Conservation (phyloP, 2,329 filamentous ascomycete species). For the Aspergillus persii region DNA sequence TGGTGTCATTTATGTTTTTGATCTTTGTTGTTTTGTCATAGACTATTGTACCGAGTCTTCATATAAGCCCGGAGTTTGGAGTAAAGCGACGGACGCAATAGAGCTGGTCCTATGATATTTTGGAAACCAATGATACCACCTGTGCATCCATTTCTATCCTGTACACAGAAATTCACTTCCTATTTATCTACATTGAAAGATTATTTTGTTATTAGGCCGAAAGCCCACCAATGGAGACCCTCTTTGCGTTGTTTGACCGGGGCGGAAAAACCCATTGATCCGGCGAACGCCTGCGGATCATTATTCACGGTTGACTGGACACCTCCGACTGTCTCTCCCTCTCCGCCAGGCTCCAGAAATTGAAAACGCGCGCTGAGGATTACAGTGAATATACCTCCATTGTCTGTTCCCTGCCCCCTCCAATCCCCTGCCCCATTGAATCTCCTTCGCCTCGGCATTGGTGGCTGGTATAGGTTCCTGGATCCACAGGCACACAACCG, state of each 20-base stretch:
- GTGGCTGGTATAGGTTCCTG: not conserved
- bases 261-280: not conserved
- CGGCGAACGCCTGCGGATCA: not conserved
- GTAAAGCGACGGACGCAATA: not conserved
- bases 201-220: too few species aligned
- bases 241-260: not conserved
- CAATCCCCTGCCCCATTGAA: not conserved
- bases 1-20: not conserved
- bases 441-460: not conserved
- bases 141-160: not conserved
- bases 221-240: not conserved
- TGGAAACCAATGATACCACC: slow-evolving; percentile 14
- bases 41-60: slow-evolving; percentile 2
- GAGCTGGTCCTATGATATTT: not conserved
- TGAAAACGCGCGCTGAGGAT: not conserved
- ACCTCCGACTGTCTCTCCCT: not conserved
- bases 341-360: not conserved
- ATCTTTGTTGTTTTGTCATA: not conserved
- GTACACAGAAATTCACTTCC: not conserved
- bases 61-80: slow-evolving; percentile 11
- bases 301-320: not conserved
- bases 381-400: not conserved
- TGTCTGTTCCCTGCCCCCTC: not conserved
- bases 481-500: not conserved
- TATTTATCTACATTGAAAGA: not conserved